Evolutionary conservation across 225 moss, liverwort and hornwort genomes (phyloP), one percentile per base, ranked within the genome.

Genomic region (Takakia lepidozioides): DNA sequence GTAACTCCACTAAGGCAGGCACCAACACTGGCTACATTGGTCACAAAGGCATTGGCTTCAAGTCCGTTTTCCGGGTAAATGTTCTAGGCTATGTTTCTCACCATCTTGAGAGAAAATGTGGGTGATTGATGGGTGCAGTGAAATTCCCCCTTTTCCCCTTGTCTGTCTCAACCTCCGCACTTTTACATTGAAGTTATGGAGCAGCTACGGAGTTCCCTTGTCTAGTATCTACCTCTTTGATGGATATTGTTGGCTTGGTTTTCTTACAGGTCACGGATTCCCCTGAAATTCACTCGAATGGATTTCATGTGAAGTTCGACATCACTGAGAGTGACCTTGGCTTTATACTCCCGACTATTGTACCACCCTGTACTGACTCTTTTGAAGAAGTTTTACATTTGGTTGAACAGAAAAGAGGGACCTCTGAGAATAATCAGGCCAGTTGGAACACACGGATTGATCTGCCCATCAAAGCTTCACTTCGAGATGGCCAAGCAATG

Each of bases 1-100:
- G 93, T 29, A 89, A 87, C 61, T 95, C 93, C 46, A 95, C 93
- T 3, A 95, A 95, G 73, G 70, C 74, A 60, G 89, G 86, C 20
- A 63, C 63, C 22, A 83, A 76, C 63, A 74, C 77, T 48, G 93
- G 89, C 41, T 95, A 95, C 39, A 95, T 95, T 59, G 93, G 93
- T 46, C 89, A 95, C 59, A 95, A 95, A 77, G 93, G 93, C 43
- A 95, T 95, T 36, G 93, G 93, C 42, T 95, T 95, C 38, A 95
- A 89, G 57, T 95, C 93, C 18, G 93, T 89, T 15, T 95, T 95
- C 57, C 81, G 89, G 86, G 93, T 90, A 77, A 47, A 36, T 27
- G n/a, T 21, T 32, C 29, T 25, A 28, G 29, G 24, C 17, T 27
- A 27, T 29, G 24, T 43, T 61, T 22, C 40, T n/a, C n/a, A n/a